Evolutionary conservation across 23 red algal species (phyloP).

Genomic region (Rhodosorus marinus): DNA sequence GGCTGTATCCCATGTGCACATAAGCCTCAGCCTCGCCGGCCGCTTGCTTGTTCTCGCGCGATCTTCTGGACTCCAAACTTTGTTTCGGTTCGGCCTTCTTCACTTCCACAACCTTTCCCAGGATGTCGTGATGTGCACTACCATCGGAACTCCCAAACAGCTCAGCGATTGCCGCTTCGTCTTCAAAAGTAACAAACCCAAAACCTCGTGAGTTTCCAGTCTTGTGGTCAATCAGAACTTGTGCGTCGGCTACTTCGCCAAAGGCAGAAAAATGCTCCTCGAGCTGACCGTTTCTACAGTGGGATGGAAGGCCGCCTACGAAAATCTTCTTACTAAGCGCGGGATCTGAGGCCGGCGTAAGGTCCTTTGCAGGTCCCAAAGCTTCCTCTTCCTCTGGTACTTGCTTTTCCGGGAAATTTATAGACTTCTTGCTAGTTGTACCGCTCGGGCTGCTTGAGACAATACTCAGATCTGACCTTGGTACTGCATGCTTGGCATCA

Average conservation of each 20-base stretch:
- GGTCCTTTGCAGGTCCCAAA: too few relatives aligned
- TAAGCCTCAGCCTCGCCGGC: too few relatives aligned
- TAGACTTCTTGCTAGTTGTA: not conserved
- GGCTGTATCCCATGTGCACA: too few relatives aligned
- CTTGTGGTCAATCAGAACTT: constrained; percentile 89
- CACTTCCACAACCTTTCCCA: constrained; percentile 64
- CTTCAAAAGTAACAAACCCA: constrained; percentile 78
- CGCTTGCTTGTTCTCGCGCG: too few relatives aligned
- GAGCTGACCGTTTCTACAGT: constrained; percentile 56
- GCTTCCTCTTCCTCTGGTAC: not conserved
- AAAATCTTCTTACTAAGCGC: constrained; percentile 87
- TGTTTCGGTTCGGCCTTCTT: constrained; percentile 62
- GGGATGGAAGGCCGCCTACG: constrained; percentile 70
- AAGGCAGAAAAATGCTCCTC: constrained; percentile 52
- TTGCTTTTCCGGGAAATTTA: not conserved
- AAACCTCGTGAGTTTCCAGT: constrained; percentile 82
- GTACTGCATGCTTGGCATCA: constrained; percentile 84
- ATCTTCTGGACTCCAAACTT: constrained; percentile 9
- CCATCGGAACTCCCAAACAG: too few relatives aligned
- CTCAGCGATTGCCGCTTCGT: constrained; percentile 31
- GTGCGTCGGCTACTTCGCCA: constrained; percentile 51
- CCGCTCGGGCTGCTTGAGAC: not conserved
- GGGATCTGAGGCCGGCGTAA: too few relatives aligned
- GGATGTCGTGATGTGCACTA: constrained; percentile 58
- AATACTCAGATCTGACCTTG: constrained; percentile 26